Evolutionary conservation across 306 rosid species (phyloP).

Genomic region (Quercus mongolica): DNA sequence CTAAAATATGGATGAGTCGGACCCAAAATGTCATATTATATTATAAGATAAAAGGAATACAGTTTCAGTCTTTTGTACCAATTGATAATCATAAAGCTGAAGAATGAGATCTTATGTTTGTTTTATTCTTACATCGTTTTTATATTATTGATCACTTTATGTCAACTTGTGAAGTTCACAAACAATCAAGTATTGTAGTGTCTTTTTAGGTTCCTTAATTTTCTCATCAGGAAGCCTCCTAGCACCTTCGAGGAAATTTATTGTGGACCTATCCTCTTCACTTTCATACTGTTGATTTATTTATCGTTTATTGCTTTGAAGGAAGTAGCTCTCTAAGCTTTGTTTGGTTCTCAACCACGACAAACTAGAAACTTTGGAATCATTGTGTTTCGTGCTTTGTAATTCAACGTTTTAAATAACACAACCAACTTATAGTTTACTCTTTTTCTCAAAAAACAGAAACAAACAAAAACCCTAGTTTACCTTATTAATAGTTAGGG

Average conservation of each 20-base stretch:
- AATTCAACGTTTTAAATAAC: background rate
- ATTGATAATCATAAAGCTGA: constrained; percentile 18
- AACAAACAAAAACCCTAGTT: too few species aligned
- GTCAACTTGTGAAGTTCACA: background rate
- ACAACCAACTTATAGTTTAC: background rate
- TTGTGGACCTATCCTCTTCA: constrained; percentile 24
- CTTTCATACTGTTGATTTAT: constrained; percentile 15
- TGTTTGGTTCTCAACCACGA: background rate
- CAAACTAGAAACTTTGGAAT: background rate
- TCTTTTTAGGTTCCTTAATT: background rate
- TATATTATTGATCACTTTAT: background rate
- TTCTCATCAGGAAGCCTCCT: constrained; percentile 23
- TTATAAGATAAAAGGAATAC: background rate
- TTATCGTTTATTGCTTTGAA: background rate
- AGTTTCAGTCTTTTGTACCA: background rate
- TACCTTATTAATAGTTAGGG: too few species aligned
- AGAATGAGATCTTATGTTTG: background rate
- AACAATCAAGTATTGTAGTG: background rate
- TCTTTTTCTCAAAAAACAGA: too few species aligned
- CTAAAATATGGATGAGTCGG: background rate
- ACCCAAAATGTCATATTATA: background rate
- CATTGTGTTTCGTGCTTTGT: background rate
- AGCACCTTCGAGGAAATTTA: constrained; percentile 50
- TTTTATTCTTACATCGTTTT: background rate
- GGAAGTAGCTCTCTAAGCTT: background rate